Base-by-base conservation (phyloP, 78 protist species). In the Reticulomyxa filosa region DNA sequence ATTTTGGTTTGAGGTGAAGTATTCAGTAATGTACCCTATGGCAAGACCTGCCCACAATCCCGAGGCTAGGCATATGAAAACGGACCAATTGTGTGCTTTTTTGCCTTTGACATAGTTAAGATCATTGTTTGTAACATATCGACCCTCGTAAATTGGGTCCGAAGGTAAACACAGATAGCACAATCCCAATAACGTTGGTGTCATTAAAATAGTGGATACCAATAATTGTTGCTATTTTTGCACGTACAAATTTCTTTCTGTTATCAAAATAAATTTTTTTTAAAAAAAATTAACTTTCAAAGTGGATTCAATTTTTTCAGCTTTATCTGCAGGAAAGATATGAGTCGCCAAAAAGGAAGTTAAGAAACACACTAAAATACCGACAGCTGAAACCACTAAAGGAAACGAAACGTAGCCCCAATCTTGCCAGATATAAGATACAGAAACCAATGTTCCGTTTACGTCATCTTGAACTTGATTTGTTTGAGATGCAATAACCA, bases 1-100 rank as follows among this genome's bases (percentile, higher is more conserved):
- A 35, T 75, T 72, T 29, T 70, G 23, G 63, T 46, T 52, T 3
- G 81, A 75, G 42, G 85, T 81, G 59, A 20, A 76, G 79, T 72
- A 81, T 72, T 81, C 85, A 25, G 85, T 76, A 46, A 72, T 1
- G 35, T 71, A 30, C 34, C 82, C 85, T 37, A 81, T 75, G 36
- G 53, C 27, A 46, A 72, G 1, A 5, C 85, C 85, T 4, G 62
- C 69, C 37, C 33, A 5, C 17, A 81, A 78, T 20, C 85, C 85
- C 39, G 55, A 17, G 46, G 29, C 57, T 55, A 75, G 29, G 67
- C 82, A 81, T 30, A 17, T 4, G 2, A 27, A 38, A 36, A 36
- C 32, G 23, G 8, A 8, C 10, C 30, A 55, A n/a, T n/a, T n/a
- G n/a, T n/a, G n/a, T n/a, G n/a, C n/a, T n/a, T n/a, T n/a, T n/a